phyloP scores from a whole-genome alignment of 2,329 filamentous ascomycete genomes.

The Pseudogymnoascus sp. region DNA sequence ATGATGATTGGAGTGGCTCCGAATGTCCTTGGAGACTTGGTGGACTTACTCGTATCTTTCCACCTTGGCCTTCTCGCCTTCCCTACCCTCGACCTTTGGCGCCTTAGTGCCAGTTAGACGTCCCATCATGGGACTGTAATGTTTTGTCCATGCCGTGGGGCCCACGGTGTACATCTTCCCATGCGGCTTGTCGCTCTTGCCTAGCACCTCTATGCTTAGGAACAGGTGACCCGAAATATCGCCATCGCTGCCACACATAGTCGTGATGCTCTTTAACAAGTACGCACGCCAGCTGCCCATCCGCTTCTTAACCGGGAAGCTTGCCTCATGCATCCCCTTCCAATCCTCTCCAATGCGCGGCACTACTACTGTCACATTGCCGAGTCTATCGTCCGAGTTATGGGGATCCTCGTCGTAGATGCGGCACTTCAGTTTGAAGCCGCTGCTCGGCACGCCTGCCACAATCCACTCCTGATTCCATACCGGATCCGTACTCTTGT shows the following conservation, averaged over 20 bases:
- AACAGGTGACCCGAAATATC: slow-evolving; percentile 63
- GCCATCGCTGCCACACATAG: slow-evolving; percentile 49
- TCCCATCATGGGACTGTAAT: slow-evolving; percentile 84
- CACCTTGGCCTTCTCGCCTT: slow-evolving; percentile 42
- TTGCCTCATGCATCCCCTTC: slow-evolving; percentile 54
- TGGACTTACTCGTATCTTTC: slow-evolving; percentile 65
- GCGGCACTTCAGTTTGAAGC: slow-evolving; percentile 76
- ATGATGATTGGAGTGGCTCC: not conserved
- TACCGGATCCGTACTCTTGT: slow-evolving; percentile 60
- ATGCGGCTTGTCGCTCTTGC: slow-evolving; percentile 59
- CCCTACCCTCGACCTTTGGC: slow-evolving; percentile 46
- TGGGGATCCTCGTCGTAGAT: slow-evolving; percentile 85
- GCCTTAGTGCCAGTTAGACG: slow-evolving; percentile 66
- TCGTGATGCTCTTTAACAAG: slow-evolving; percentile 58
- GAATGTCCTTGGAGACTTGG: not conserved
- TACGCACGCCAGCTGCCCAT: slow-evolving; percentile 84
- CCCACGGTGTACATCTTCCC: slow-evolving; percentile 71
- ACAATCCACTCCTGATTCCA: slow-evolving; percentile 87
- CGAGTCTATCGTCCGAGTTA: slow-evolving; percentile 78
- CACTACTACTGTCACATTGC: slow-evolving; percentile 69
- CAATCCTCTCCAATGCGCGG: slow-evolving; percentile 53
- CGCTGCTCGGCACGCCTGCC: slow-evolving; percentile 71
- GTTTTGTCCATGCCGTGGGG: slow-evolving; percentile 66
- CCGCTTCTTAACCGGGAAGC: slow-evolving; percentile 70
- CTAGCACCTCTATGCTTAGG: slow-evolving; percentile 70